Base-by-base conservation (phyloP, 352 stramenopile species). In the Thalassiosira pacifica region DNA sequence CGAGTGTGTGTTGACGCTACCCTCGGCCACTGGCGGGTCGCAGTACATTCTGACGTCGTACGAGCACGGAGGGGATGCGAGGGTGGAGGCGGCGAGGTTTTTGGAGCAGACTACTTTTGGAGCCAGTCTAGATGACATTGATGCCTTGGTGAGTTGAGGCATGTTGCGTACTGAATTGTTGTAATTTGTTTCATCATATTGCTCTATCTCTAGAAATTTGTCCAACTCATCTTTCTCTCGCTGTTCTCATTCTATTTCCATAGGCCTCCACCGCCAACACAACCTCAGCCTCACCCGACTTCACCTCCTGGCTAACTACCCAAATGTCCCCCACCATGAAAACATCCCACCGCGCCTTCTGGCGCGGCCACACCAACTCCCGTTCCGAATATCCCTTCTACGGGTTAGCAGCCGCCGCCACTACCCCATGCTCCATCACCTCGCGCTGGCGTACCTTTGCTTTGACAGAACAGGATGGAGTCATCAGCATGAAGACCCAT, bases 31-130 rank as follows among this genome's bases (percentile, higher is more conserved):
- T 53, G 32, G 32, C 64, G 19, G 64, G 24, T 9, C 32, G 64
- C 24, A 57, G 32, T 72, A 72, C 64, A 29, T 72, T 53, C 64
- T 72, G 6, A 45, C 37, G 2, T 72, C 64, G 10, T 72, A 72
- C 29, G 26, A 16, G 52, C n/a, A 60, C 29, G 52, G 52, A 31
- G 52, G 19, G n/a, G 52, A 60, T 60, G 52, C 52, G 26, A 60
- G 45, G 29, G 72, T 64, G 31, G 48, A 69, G 37, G 68, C 78
- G 18, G 77, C 79, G 48, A 66, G 86, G 0, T 91, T 91, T 52
- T 57, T 91, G 0, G 86, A 91, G 64, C 83, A 82, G 68, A 70
- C 70, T n/a, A 88, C 86, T 0, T 91, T 91, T 79, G 86, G 86
- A 45, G 19, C 74, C 18, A 80, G 48, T 0, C 1, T 18, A 1